Conservation (phyloP, 768 basidiomycete genomes). For the Neoboletus subvelutipes region DNA sequence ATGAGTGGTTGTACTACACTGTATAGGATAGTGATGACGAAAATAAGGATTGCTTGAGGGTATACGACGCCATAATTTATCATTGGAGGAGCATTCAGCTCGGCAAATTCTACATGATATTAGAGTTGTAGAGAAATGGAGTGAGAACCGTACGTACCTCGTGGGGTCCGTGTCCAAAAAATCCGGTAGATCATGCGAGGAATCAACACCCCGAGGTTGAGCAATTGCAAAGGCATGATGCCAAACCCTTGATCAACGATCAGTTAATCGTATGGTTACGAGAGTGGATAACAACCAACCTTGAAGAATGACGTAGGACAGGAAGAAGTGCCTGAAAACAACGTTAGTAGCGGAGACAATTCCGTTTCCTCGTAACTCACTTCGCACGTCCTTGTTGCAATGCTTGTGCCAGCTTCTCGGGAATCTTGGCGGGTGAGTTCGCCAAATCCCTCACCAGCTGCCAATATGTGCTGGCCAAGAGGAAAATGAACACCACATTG, state of each 20-base stretch:
- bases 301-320: constrained; percentile 84
- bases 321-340: constrained; percentile 66
- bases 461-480: constrained; percentile 89
- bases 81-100: constrained; percentile 96
- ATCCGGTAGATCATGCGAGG: constrained; percentile 72
- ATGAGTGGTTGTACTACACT: constrained; percentile 96
- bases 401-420: constrained; percentile 86
- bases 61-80: constrained; percentile 98
- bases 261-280: not conserved
- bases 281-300: constrained; percentile 46
- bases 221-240: constrained; percentile 92
- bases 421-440: constrained; percentile 90
- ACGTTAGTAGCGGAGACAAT: constrained; percentile 13
- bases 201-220: constrained; percentile 87
- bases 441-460: constrained; percentile 89
- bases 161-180: constrained; percentile 84
- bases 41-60: constrained; percentile 94
- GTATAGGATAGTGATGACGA: constrained; percentile 92
- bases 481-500: constrained; percentile 94
- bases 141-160: constrained; percentile 52
- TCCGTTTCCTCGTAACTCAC: constrained; percentile 30
- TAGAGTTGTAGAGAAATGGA: not conserved
- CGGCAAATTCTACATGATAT: constrained; percentile 76
- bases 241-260: constrained; percentile 59
- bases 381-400: constrained; percentile 76